Evolutionary conservation across 2,329 filamentous ascomycete genomes (phyloP), one percentile per base, ranked within the genome.

Genomic region (Ophiostoma ulmi): DNA sequence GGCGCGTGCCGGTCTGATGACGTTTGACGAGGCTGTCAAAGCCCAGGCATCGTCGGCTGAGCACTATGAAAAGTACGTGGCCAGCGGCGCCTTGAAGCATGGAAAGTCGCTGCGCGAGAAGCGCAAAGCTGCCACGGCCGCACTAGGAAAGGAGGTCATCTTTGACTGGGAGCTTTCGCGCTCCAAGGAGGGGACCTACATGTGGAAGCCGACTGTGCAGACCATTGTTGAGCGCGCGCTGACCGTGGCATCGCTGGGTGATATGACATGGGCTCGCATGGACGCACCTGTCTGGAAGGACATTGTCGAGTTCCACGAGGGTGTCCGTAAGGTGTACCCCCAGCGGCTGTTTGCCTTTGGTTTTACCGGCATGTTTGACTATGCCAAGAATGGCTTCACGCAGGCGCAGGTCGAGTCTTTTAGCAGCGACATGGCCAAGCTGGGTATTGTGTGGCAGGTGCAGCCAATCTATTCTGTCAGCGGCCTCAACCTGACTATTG

Each of bases 371-470:
- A 76, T 76, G 65, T 81, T 44, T 1, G 70, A 69, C 35, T 63
- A 63, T 3, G 61, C 48, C 61, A 22, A 31, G n/a, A 31, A 69
- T 26, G 70, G 67, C 3, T 71, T 68, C 61, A 64, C 61, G 7
- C 61, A 64, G 35, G 31, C 20, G 31, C 61, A 64, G 61, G 61
- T 64, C 61, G 61, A 64, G 61, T 36, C 61, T 14, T 64, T 64
- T 10, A 64, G 61, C 61, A 36, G 31, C 31, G 10, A 17, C 36
- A 78, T 81, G 70, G 78, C 80, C 70, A 78, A 79, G 73, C 75
- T 80, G 72, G 77, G 79, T 10, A 74, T 81, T 7, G 78, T 78
- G 4, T 81, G 79, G 80, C 80, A 81, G 70, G 78, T 81, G 1
- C 79, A 81, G 76, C 80, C 79, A 1, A 80, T 81, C 69, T 81